Evolutionary conservation across 164 flowering plant species (phyloP).

Genomic region (Stephania yunnanensis): DNA sequence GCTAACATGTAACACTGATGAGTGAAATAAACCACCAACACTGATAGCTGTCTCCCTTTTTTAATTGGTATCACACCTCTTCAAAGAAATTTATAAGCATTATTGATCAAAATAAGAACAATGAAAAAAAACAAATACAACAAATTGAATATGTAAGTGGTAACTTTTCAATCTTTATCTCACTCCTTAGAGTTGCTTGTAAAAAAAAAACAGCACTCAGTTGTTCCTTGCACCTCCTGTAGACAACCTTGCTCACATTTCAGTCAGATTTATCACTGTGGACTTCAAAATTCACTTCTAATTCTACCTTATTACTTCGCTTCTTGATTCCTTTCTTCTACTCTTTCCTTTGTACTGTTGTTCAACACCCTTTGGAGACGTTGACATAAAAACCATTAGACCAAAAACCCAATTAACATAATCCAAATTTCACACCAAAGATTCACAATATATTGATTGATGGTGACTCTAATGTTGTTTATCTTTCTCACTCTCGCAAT

Average conservation of each 20-base stretch:
- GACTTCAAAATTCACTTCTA: conserved; percentile 17
- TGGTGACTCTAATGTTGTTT: conserved; percentile 3
- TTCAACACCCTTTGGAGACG: conserved; percentile 10
- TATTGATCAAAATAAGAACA: conserved; percentile 1
- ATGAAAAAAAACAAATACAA: conserved; percentile 11
- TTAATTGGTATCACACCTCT: conserved; percentile 37
- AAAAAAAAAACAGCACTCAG: conserved; percentile 20
- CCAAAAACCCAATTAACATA: conserved; percentile 8
- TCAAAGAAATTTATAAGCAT: conserved; percentile 5
- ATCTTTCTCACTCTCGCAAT: conserved; percentile 13
- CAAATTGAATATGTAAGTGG: conserved; percentile 16
- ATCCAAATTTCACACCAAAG: conserved; percentile 4
- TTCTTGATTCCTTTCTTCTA: conserved; percentile 8
- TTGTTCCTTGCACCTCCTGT: conserved; percentile 4
- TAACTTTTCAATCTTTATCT: conserved; percentile 13
- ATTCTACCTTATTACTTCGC: background rate
- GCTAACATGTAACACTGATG: conserved; percentile 34
- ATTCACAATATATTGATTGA: background rate
- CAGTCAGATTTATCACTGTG: conserved; percentile 28
- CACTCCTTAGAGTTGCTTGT: conserved; percentile 24
- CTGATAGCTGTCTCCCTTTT: conserved; percentile 15
- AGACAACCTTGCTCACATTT: conserved; percentile 13
- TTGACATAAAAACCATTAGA: conserved; percentile 9
- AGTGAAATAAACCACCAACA: conserved; percentile 34
- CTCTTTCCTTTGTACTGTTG: conserved; percentile 26